These are phyloP conservation scores for Helichrysum umbraculigerum DNA, from an alignment of 129 eudicot species.

Conservation along the genomic window DNA sequence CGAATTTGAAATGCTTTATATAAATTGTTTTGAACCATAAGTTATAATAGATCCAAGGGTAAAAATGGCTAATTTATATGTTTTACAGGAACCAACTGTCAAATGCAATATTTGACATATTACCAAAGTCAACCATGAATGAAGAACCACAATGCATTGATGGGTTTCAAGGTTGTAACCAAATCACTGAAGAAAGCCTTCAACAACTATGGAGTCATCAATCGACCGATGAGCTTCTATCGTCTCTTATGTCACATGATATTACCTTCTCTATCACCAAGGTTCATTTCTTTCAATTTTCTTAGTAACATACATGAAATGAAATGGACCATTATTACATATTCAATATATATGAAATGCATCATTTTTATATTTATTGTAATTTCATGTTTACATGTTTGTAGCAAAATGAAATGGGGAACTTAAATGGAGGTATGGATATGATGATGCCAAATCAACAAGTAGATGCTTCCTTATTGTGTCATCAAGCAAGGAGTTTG, in stretches of 20 bases:
- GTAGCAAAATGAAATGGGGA: conserved; percentile 36
- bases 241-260: conserved; percentile 35
- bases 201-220: conserved; percentile 48
- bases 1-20: background rate
- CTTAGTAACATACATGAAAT: background rate
- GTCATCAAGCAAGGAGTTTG: conserved; percentile 36
- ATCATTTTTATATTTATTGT: too few species aligned
- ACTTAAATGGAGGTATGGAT: conserved; percentile 31
- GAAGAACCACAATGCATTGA: conserved; percentile 45
- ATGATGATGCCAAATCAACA: conserved; percentile 35
- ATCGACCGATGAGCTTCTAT: conserved; percentile 50
- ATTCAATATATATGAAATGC: background rate
- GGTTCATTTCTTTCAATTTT: conserved; percentile 27
- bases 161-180: conserved; percentile 41
- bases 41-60: background rate
- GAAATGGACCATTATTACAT: too few species aligned
- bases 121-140: conserved; percentile 46
- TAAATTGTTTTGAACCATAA: background rate
- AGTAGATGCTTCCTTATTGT: conserved; percentile 36
- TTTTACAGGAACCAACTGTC: conserved; percentile 49
- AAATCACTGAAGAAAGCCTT: conserved; percentile 40
- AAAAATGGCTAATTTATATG: background rate
- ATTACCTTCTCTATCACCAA: conserved; percentile 39
- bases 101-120: conserved; percentile 47
- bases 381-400: background rate